Conservation (phyloP, 192 early-diverging fungal genomes). For the Backusella liffmaniae region DNA sequence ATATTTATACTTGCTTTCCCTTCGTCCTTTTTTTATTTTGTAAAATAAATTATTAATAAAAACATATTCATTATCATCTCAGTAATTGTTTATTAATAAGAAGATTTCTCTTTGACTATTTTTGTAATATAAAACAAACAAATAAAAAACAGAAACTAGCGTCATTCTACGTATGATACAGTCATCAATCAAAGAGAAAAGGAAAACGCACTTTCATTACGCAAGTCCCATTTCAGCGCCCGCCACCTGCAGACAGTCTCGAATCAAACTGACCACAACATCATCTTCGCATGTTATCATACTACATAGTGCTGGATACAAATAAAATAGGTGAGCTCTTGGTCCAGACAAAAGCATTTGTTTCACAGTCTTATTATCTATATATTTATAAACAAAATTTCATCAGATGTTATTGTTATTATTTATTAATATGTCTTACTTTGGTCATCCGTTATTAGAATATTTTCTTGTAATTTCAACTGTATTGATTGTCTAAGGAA, state of each 20-base stretch:
- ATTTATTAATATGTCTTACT: conserved; percentile 14
- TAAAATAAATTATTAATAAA: conserved; percentile 3
- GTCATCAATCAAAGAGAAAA: neutral
- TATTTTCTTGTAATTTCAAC: conserved; percentile 46
- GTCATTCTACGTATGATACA: conserved; percentile 8
- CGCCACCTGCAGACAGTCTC: conserved; percentile 29
- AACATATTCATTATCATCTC: neutral
- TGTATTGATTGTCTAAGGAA: conserved; percentile 51
- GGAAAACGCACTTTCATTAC: neutral
- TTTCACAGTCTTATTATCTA: conserved; percentile 42
- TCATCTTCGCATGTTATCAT: conserved; percentile 50
- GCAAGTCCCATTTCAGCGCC: conserved; percentile 32
- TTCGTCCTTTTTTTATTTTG: neutral
- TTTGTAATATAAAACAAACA: conserved; percentile 2
- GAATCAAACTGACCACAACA: conserved; percentile 26
- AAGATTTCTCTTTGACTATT: neutral
- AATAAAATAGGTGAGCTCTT: conserved; percentile 65
- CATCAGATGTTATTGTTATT: conserved; percentile 7
- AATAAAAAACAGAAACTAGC: conserved; percentile 6
- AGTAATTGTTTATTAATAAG: neutral
- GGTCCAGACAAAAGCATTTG: conserved; percentile 55
- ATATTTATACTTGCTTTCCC: conserved; percentile 7
- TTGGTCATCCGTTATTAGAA: conserved; percentile 29
- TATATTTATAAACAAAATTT: neutral
- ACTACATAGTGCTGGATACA: conserved; percentile 65